phyloP scores from a whole-genome alignment of 345 rosid genomes.

The Arabidopsis thaliana region DNA sequence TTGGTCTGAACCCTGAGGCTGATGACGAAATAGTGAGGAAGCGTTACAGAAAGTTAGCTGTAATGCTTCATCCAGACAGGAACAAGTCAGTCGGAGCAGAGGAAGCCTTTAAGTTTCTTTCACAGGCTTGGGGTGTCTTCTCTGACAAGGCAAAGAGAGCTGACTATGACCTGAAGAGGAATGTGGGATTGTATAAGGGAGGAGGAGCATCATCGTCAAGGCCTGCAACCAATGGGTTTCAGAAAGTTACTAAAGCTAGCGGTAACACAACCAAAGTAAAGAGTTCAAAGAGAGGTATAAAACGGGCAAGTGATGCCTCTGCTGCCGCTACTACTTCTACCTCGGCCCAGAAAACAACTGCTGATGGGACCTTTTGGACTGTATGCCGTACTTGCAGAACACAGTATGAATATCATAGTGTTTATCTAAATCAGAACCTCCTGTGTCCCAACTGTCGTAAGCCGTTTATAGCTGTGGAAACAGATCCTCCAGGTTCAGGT shows the following conservation, averaged over 20 bases:
- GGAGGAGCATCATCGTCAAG: constrained; percentile 47
- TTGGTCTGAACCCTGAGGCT: constrained; percentile 61
- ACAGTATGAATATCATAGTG: constrained; percentile 67
- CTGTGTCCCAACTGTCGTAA: constrained; percentile 66
- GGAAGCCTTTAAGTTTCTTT: constrained; percentile 69
- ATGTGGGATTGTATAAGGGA: constrained; percentile 44
- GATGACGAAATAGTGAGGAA: constrained; percentile 62
- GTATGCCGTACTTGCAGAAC: constrained; percentile 67
- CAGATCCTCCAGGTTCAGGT: constrained; percentile 64
- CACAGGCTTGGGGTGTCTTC: constrained; percentile 64
- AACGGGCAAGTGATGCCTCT: constrained; percentile 44
- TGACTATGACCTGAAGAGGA: constrained; percentile 60
- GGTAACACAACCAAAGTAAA: constrained; percentile 44
- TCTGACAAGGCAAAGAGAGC: constrained; percentile 61
- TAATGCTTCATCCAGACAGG: constrained; percentile 71
- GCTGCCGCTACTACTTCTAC: constrained; percentile 36
- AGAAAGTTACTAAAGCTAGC: constrained; percentile 49
- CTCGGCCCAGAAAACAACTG: constrained; percentile 44
- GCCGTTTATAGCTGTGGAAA: constrained; percentile 74
- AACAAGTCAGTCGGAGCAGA: constrained; percentile 71
- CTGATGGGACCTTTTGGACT: constrained; percentile 70
- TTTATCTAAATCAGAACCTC: constrained; percentile 71
- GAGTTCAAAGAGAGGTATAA: constrained; percentile 53
- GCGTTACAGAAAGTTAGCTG: constrained; percentile 63
- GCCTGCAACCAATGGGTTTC: constrained; percentile 44